Percentiles rank a stretch among this genome's conserved stretches.
These are phyloP conservation scores for Talaromyces pinophilus DNA, from an alignment of 2,329 filamentous ascomycete genomes.

Conservation along the genomic window DNA sequence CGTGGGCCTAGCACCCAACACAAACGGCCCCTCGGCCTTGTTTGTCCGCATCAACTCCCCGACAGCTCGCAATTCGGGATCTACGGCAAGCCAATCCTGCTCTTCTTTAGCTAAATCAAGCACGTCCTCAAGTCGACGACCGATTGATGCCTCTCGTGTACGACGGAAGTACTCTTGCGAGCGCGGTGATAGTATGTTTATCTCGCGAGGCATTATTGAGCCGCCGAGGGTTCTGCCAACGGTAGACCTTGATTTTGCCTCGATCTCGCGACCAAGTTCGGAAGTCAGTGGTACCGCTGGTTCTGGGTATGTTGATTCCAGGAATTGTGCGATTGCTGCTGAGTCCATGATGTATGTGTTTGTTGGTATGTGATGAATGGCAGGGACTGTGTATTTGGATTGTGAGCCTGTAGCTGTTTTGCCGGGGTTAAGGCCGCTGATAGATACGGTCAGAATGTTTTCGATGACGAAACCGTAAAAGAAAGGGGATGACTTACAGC, in stretches of 20 bases:
- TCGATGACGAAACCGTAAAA: constrained; percentile 21
- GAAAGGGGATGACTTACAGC: constrained; percentile 35
- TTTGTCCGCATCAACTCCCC: constrained; percentile 39
- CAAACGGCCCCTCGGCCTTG: constrained; percentile 41
- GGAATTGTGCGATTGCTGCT: constrained; percentile 41
- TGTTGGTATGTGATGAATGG: constrained; percentile 45
- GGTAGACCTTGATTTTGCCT: constrained; percentile 34
- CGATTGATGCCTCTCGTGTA: constrained; percentile 41
- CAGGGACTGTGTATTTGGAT: constrained; percentile 45
- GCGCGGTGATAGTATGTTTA: constrained; percentile 40
- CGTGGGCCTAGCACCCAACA: constrained; percentile 41
- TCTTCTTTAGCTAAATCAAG: constrained; percentile 14
- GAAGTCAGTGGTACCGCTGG: constrained; percentile 39
- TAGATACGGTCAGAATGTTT: not conserved
- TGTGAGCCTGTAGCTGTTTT: constrained; percentile 23
- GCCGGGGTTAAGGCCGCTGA: constrained; percentile 28
- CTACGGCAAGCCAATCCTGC: constrained; percentile 24
- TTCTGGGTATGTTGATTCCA: constrained; percentile 44
- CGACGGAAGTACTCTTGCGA: constrained; percentile 44
- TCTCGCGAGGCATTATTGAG: constrained; percentile 43
- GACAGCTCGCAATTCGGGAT: constrained; percentile 31
- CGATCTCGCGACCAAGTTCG: constrained; percentile 39
- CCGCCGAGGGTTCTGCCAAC: constrained; percentile 32
- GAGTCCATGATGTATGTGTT: constrained; percentile 48
- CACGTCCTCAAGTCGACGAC: constrained; percentile 41